Base-by-base conservation (phyloP, 164 flowering plant genomes). In the Stephania yunnanensis region DNA sequence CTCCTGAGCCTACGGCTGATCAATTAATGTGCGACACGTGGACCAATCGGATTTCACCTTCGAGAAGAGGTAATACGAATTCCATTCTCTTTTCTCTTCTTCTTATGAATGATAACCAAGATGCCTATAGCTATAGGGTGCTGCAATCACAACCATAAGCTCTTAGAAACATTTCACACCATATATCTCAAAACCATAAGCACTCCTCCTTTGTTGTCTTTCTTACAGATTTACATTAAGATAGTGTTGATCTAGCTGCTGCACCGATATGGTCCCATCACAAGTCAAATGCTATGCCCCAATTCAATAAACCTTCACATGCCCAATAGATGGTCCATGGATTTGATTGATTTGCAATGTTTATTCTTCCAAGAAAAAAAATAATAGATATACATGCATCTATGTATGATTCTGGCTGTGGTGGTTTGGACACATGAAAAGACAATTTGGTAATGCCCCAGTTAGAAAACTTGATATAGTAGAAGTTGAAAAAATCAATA, bases 21-120 rank as follows among this genome's bases (percentile, higher is more conserved):
- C 44, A 10, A 66, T 25, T 30, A 66, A 25, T 82, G 83, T 85
- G 77, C 63, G 83, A 80, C 84, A 84, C 81, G 78, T 84, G 87
- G 84, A 75, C 85, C 86, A 82, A 84, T 80, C 22, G 68, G 31
- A 58, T 5, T 67, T 66, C 17, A 11, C 45, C 20, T 72, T 69
- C 67, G 79, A 78, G 76, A 53, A 68, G 61, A 53, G 80, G 68
- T 55, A 71, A 75, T 64, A 69, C 44, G 31, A n/a, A 48, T 48
- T 29, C 52, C 25, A n/a, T 7, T 71, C 30, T 22, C 13, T 25
- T 46, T 36, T 48, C 13, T 71, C 22, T 70, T 70, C 22, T 46
- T 22, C 44, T n/a, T 44, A 61, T 61, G 25, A 61, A 61, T 46
- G 66, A 71, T 72, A 68, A 25, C 61, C 25, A n/a, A 4, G 66